Conservation (phyloP, 345 rosid species). For the Capsella bursapastoris region DNA sequence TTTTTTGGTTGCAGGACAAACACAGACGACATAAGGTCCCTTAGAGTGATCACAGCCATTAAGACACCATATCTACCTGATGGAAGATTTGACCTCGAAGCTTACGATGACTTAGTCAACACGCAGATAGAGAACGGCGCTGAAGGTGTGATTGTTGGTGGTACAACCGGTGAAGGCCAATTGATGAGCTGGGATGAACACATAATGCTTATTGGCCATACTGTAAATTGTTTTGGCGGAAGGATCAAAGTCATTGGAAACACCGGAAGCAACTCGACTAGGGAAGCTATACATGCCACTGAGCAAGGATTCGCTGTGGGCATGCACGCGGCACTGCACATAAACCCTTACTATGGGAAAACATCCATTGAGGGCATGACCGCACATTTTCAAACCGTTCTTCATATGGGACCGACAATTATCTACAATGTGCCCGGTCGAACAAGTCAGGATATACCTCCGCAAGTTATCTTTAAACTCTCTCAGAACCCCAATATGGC, state of each 20-base stretch:
- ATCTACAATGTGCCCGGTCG: constrained; percentile 85
- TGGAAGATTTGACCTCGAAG: constrained; percentile 94
- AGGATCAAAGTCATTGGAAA: constrained; percentile 80
- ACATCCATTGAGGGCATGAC: constrained; percentile 80
- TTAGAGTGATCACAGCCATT: constrained; percentile 83
- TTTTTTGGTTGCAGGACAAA: constrained; percentile 59
- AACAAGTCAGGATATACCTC: constrained; percentile 87
- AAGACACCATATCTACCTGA: constrained; percentile 93
- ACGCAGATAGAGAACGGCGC: constrained; percentile 69
- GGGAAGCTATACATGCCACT: constrained; percentile 90
- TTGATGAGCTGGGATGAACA: constrained; percentile 98
- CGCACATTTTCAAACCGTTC: constrained; percentile 71
- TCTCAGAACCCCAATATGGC: constrained; percentile 71
- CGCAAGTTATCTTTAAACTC: constrained; percentile 54
- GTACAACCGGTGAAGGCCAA: constrained; percentile 95
- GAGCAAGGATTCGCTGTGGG: constrained; percentile 94
- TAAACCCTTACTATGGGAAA: constrained; percentile 92
- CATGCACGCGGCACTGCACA: constrained; percentile 95
- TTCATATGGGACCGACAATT: constrained; percentile 85
- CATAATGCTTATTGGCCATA: constrained; percentile 90
- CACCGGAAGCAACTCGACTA: constrained; percentile 89
- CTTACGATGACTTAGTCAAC: constrained; percentile 75
- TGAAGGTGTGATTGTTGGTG: constrained; percentile 88
- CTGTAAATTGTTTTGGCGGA: constrained; percentile 77
- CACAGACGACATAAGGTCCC: constrained; percentile 68